Percentiles rank a stretch among this genome's conserved stretches.
phyloP scores from a whole-genome alignment of 805 yeast genomes.

The Peterozyma toletana region DNA sequence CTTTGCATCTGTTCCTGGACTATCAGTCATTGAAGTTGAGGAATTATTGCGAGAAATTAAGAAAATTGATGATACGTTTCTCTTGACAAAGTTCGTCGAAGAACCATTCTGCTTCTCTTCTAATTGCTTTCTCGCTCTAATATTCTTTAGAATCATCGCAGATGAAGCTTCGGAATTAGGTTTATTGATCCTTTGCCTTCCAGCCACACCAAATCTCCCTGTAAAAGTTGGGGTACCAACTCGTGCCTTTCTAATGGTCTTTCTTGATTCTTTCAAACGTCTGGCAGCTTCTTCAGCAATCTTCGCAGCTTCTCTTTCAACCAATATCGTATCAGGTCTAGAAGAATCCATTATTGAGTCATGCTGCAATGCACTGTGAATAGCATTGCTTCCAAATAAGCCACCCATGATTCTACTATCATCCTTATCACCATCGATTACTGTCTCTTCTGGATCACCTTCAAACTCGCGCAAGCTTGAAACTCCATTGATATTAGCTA shows the following conservation, averaged over 20 bases:
- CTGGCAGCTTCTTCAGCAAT: constrained; percentile 57
- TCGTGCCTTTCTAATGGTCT: constrained; percentile 32
- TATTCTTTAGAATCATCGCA: constrained; percentile 37
- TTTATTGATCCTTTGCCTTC: constrained; percentile 28
- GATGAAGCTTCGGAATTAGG: constrained; percentile 29
- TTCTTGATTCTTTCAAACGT: constrained; percentile 56
- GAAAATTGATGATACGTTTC: background rate
- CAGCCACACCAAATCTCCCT: constrained; percentile 84
- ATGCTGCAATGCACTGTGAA: constrained; percentile 71
- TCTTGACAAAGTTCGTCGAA: background rate
- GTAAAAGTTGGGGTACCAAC: constrained; percentile 96
- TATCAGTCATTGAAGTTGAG: background rate
- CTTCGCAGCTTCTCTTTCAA: constrained; percentile 57
- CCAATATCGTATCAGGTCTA: constrained; percentile 42
- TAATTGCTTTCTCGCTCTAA: constrained; percentile 34
- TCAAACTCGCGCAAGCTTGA: constrained; percentile 61
- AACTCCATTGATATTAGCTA: constrained; percentile 64
- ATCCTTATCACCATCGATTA: constrained; percentile 24
- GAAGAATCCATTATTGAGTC: constrained; percentile 63
- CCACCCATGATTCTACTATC: constrained; percentile 71
- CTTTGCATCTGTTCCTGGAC: background rate
- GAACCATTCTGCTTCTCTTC: constrained; percentile 13
- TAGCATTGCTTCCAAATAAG: constrained; percentile 61
- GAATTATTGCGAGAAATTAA: background rate
- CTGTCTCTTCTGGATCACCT: constrained; percentile 39